These are phyloP conservation scores for Phytophthora pinifolia DNA, from an alignment of 352 stramenopile species.

Conservation along the genomic window DNA sequence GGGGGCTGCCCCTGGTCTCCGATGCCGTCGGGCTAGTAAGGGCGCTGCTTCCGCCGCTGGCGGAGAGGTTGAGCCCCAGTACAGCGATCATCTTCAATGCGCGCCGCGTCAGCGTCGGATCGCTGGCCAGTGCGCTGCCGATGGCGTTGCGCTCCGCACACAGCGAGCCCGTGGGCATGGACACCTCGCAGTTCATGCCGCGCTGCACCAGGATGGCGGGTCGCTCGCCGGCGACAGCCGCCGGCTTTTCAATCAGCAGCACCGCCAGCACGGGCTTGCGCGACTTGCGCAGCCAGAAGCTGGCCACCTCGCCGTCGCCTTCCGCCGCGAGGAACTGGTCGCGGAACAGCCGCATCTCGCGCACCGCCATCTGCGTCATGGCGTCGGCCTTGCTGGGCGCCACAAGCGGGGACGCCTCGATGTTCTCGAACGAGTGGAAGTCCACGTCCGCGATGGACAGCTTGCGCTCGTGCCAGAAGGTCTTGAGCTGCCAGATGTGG, in stretches of 20 bases:
- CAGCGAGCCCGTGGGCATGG: slow-evolving; percentile 95
- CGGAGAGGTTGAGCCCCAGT: slow-evolving; percentile 81
- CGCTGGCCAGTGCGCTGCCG: slow-evolving; percentile 93
- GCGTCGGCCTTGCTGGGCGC: slow-evolving; percentile 76
- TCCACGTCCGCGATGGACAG: slow-evolving; percentile 96
- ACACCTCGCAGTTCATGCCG: slow-evolving; percentile 99
- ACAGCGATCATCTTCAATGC: slow-evolving; percentile 96
- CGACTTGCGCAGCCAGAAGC: slow-evolving; percentile 98
- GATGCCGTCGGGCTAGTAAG: slow-evolving; percentile 12
- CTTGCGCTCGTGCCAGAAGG: slow-evolving; percentile 97
- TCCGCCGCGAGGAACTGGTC: slow-evolving; percentile 82
- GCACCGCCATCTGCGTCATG: slow-evolving; percentile 85
- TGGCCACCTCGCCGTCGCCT: slow-evolving; percentile 86
- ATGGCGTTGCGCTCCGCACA: slow-evolving; percentile 98
- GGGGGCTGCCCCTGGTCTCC: slow-evolving; percentile 7
- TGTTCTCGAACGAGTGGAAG: slow-evolving; percentile 96
- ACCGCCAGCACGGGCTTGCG: slow-evolving; percentile 97
- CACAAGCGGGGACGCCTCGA: slow-evolving; percentile 94
- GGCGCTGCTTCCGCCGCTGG: slow-evolving; percentile 12
- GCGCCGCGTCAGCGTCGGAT: slow-evolving; percentile 91
- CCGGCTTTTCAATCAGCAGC: slow-evolving; percentile 92
- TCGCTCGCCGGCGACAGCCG: slow-evolving; percentile 42
- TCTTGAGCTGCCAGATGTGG: slow-evolving; percentile 99
- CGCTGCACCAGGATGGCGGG: slow-evolving; percentile 82
- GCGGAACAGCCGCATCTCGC: slow-evolving; percentile 92